Base-by-base conservation (phyloP, 345 rosid genomes). In the Pistacia vera region DNA sequence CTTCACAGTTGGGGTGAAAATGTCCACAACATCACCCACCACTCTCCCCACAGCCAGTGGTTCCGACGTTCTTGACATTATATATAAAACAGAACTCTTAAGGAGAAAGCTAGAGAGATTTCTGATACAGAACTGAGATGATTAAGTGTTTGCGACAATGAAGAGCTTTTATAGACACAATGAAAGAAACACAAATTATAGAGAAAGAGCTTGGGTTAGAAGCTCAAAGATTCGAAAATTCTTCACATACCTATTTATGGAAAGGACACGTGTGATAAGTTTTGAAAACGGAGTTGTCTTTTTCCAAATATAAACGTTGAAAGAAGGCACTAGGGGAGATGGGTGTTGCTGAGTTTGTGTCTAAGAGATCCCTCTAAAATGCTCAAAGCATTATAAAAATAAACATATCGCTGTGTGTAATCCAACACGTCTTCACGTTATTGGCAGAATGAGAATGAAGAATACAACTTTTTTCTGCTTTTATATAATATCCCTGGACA, bases 21-120 rank as follows among this genome's bases (percentile, higher is more conserved):
- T 51, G 54, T 95, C 97, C 57, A 89, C 82, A 13, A 93, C 98
- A 59, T 95, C 97, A 77, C 97, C 98, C 41, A 95, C 61, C 12
- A 95, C 90, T 77, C 95, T 80, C 57, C 89, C 97, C 4, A 89
- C 83, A 12, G 58, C 22, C 1, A 95, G 88, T 57, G 98, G 82
- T 0, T 95, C 93, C 68, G 82, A 30, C 6, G 63, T 75, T 66
- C 94, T 89, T 22, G 93, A 84, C 90, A 83, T 85, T 63, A 0
- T 25, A 25, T 25, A 25, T 25, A 48, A 69, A 30, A 18, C n/a
- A 2, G 38, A 61, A 0, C 11, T 38, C 41, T 41, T 0, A 6
- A 41, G 0, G 7, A 25, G 35, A 35, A 5, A 66, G 8, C 51
- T 17, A 18, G 59, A 36, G 46, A 22, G 5, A 63, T 4, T 25